Conservation (phyloP, 2,329 filamentous ascomycete genomes). For the Gaeumannomyces sp. region DNA sequence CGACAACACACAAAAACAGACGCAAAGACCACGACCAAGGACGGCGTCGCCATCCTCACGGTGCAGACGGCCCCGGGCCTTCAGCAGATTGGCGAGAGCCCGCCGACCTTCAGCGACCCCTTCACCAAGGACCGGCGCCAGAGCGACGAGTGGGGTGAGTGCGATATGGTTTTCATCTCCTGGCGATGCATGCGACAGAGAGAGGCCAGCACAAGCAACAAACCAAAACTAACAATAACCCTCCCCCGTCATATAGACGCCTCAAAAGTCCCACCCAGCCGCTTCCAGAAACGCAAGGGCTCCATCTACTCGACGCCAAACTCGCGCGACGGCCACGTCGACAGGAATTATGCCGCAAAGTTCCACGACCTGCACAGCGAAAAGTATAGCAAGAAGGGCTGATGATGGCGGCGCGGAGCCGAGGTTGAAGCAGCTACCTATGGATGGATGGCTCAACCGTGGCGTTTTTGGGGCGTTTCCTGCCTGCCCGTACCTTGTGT, state of each 20-base stretch:
- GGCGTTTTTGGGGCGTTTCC: neutral
- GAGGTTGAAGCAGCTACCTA: neutral
- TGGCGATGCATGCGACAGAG: too few species aligned
- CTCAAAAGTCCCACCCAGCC: constrained; percentile 59
- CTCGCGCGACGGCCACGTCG: constrained; percentile 59
- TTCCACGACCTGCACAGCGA: constrained; percentile 56
- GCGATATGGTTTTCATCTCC: too few species aligned
- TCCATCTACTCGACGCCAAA: constrained; percentile 61
- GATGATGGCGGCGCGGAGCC: constrained; percentile 4
- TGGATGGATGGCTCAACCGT: neutral
- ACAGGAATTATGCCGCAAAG: constrained; percentile 50
- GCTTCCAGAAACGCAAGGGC: constrained; percentile 64
- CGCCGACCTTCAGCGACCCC: neutral
- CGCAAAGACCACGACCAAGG: constrained; percentile 11
- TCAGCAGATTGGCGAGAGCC: neutral
- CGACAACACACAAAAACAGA: neutral
- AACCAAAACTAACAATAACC: neutral
- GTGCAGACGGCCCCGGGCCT: constrained; percentile 18
- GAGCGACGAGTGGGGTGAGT: constrained; percentile 45
- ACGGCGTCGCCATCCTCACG: constrained; percentile 18
- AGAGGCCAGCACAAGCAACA: too few species aligned
- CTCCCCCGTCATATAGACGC: constrained; percentile 41
- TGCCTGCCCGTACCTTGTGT: neutral
- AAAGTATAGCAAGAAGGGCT: constrained; percentile 34
- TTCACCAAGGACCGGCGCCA: constrained; percentile 27